Base-by-base conservation (phyloP, 306 rosid species). In the Vigna radiata region DNA sequence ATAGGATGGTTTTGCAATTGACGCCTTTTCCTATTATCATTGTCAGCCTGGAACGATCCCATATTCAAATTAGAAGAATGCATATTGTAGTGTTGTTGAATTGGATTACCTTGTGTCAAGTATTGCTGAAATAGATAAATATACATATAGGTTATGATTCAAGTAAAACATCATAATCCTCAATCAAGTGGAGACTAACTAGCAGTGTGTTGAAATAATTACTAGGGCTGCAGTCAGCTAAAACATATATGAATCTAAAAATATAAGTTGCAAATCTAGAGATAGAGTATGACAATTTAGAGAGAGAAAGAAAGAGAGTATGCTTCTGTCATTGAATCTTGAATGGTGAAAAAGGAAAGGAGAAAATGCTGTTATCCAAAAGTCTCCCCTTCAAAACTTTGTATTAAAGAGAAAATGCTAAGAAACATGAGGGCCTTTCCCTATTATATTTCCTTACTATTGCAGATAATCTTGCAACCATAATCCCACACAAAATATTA, bases 101-200 rank as follows among this genome's bases (percentile, higher is more conserved):
- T 47, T 31, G 39, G 70, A 63, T 6, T 29, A 11, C 5, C 67
- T 25, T 4, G 43, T 48, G 58, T 18, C 66, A 72, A 14, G 25
- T 39, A 23, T 13, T 3, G 52, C 82, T 82, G 72, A 65, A 60
- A 17, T 15, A 47, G 59, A 14, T 13, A 47, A 65, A 48, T 59
- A 58, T 31, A 21, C 25, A 50, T 56, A 19, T 31, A 43, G 41
- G 23, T 44, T 33, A 54, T 61, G 41, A 33, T 33, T 33, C 37
- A 33, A 33, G 1, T 33, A 33, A 6, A 31, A 31, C 37, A 33
- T 37, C 67, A 29, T 29, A 29, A 68, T 25, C 52, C 71, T 13
- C 5, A 70, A 31, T n/a, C 67, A 76, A 61, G 13, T 27, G 15
- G 56, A 49, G 52, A 36, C 54, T 44, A 47, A 72, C 37, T 64